Base-by-base conservation (phyloP, 129 eudicot genomes). In the Artemisia argyi region DNA sequence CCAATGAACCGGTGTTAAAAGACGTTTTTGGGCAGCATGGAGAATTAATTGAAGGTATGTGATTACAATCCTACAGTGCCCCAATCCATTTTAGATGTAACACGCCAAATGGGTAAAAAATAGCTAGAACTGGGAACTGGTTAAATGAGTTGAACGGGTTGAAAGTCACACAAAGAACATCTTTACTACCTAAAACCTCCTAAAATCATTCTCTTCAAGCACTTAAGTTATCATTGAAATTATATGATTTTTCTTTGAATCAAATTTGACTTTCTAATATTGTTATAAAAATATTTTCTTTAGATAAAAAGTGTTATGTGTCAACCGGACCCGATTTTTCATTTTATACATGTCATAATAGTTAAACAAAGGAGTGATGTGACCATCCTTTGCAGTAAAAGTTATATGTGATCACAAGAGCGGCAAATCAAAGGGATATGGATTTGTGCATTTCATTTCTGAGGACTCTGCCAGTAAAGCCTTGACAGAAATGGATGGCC, bases 351-450 rank as follows among this genome's bases (percentile, higher is more conserved):
- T 39, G 46, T 39, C 46, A 39, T 39, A 39, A 39, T 39, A 7
- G 46, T 7, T 39, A 1, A 52, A 70, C 56, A 59, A 61, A 44
- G 5, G 26, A 20, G 51, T 62, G 59, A 62, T 58, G 35, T 3
- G 14, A 11, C 22, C 14, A 10, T 24, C 10, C 3, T 57, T 72
- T 57, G 57, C 87, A 90, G 91, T 79, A 16, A 87, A 78, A 72
- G 89, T 90, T 61, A 87, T 85, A 54, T 90, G 95, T 68, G 76
- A 90, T 75, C 91, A 84, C 68, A 85, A 74, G 62, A 85, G 83
- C 78, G 91, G 91, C 47, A 85, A 80, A 80, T 90, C 95, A 46
- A 85, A 78, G 75, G 95, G 95, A 35, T 87, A 87, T 75, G 95
- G 91, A 73, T 87, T 90, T 73, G 91, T 87, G 79, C 68, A 78